These are phyloP conservation scores for Phlyctochytrium bullatum DNA, from an alignment of 192 early-diverging fungal genomes.

Conservation along the genomic window DNA sequence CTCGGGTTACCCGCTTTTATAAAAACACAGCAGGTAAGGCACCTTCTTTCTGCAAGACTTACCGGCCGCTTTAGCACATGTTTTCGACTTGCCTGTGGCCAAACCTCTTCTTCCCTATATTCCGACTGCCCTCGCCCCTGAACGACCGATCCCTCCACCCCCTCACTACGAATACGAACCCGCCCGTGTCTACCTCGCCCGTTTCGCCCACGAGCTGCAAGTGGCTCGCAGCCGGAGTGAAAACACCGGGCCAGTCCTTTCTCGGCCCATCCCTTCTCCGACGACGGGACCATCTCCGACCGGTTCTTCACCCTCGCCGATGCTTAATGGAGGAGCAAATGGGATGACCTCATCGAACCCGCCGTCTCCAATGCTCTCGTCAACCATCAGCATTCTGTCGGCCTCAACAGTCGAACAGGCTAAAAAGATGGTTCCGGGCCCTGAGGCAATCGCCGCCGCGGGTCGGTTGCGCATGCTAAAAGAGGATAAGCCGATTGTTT, in stretches of 20 bases:
- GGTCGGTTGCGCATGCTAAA: constrained; percentile 25
- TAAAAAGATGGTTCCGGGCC: background rate
- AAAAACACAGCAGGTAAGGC: background rate
- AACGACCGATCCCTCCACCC: constrained; percentile 19
- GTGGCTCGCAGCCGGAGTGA: constrained; percentile 16
- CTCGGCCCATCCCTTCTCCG: too few relatives aligned
- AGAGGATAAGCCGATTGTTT: constrained; percentile 18
- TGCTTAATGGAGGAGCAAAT: background rate
- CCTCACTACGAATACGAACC: constrained; percentile 42
- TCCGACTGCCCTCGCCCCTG: constrained; percentile 34
- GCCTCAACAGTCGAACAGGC: background rate
- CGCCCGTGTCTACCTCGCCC: constrained; percentile 45
- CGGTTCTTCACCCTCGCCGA: constrained; percentile 10
- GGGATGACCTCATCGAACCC: constrained; percentile 6
- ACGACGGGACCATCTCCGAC: background rate
- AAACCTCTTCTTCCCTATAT: constrained; percentile 42
- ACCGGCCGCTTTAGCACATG: constrained; percentile 22
- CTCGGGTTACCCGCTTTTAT: constrained; percentile 35
- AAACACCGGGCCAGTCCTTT: background rate
- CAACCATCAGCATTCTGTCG: background rate
- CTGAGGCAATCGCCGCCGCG: background rate
- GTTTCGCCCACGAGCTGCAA: constrained; percentile 39
- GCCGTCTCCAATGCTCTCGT: constrained; percentile 1
- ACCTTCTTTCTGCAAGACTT: background rate
- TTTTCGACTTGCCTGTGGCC: constrained; percentile 44